Percentiles rank a stretch among this genome's conserved stretches.
Conservation (phyloP, 805 yeast genomes). For the Limtongozyma cylindracea region DNA sequence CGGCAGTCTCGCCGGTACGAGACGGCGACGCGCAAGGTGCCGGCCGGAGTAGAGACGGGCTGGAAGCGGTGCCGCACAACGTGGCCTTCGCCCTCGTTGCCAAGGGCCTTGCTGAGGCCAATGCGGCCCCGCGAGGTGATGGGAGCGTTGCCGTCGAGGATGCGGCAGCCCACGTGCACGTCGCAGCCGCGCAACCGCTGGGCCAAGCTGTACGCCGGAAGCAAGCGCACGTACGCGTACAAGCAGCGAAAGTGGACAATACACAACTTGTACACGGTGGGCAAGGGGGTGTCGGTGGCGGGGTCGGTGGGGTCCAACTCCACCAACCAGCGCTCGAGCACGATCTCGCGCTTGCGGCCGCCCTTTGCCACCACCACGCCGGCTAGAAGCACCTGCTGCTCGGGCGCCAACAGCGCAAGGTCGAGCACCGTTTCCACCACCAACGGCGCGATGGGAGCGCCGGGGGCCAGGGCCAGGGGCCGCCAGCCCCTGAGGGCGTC, state of each 20-base stretch:
- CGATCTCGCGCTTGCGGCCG: conserved; percentile 61
- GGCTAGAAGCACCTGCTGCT: conserved; percentile 26
- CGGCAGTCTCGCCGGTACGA: conserved; percentile 52
- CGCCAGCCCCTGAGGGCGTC: conserved; percentile 49
- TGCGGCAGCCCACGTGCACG: too few relatives aligned
- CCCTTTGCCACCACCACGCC: conserved; percentile 27
- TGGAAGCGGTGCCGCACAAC: conserved; percentile 35
- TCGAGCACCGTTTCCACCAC: conserved; percentile 70
- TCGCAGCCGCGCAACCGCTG: conserved; percentile 20
- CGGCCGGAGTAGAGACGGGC: conserved; percentile 54
- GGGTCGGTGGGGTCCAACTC: conserved; percentile 36
- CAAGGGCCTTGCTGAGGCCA: too few relatives aligned
- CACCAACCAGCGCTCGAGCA: conserved; percentile 79
- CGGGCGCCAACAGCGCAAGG: conserved; percentile 24
- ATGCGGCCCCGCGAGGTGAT: conserved; percentile 65
- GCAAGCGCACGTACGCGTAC: conserved; percentile 32
- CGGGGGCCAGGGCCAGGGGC: conserved; percentile 11
- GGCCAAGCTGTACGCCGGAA: conserved; percentile 32
- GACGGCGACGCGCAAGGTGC: conserved; percentile 49
- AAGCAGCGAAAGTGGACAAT: conserved; percentile 51
- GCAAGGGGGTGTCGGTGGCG: conserved; percentile 23
- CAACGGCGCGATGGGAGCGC: conserved; percentile 60
- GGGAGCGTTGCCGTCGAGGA: conserved; percentile 56
- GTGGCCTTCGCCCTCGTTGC: conserved; percentile 23
- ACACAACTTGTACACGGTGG: conserved; percentile 48